These are phyloP conservation scores for Edaphochlamys debaryana DNA, from an alignment of 139 green algal genomes.

Conservation along the genomic window DNA sequence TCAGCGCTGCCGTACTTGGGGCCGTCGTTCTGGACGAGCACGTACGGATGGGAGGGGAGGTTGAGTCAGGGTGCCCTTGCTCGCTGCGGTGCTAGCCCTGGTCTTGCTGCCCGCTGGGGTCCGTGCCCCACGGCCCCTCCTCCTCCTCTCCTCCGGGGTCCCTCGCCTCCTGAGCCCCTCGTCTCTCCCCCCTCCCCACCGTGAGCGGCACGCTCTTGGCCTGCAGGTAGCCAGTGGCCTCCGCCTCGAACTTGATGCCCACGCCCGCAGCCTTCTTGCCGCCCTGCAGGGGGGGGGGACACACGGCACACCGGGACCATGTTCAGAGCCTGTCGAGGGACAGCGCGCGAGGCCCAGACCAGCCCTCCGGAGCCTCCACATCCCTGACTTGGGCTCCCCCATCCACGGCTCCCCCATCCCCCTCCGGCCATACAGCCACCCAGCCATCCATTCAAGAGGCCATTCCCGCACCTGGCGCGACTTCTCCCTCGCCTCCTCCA, in stretches of 20 bases:
- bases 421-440: not conserved
- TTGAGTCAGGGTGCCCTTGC: not conserved
- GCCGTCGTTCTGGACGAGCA: conserved; percentile 79
- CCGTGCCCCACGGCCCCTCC: no score
- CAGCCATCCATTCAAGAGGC: conserved; percentile 37
- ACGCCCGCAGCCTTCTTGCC: conserved; percentile 59
- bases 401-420: no score
- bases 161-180: not conserved
- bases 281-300: not conserved
- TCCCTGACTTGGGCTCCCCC: no score
- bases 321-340: no score
- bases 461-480: conserved; percentile 53
- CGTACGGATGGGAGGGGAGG: not conserved
- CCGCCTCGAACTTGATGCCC: conserved; percentile 89
- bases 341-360: no score
- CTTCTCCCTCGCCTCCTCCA: conserved; percentile 87
- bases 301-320: no score
- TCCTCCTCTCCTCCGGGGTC: no score
- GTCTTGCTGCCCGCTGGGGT: no score
- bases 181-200: not conserved
- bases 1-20: conserved; percentile 84
- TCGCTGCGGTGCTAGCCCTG: no score
- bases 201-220: conserved; percentile 47
- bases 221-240: conserved; percentile 85
- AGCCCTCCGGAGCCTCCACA: no score